phyloP scores from a whole-genome alignment of 2,329 filamentous ascomycete genomes.

The Fusarium cicatricum region DNA sequence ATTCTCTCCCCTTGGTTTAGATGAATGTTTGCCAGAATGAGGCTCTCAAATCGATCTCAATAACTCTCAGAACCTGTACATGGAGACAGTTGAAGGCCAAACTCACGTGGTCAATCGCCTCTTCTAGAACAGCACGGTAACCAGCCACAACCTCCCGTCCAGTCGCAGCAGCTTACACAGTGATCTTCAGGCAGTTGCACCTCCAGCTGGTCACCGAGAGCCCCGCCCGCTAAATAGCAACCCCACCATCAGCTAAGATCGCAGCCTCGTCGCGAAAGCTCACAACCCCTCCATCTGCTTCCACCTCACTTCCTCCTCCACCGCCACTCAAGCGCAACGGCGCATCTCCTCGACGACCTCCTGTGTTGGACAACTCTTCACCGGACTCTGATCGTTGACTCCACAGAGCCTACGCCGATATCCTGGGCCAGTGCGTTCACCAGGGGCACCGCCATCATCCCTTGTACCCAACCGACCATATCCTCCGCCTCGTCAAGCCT shows the following conservation, averaged over 20 bases:
- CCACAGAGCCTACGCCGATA: neutral
- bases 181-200: slow-evolving; percentile 16
- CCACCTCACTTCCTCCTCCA: slow-evolving; percentile 11
- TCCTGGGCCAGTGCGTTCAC: neutral
- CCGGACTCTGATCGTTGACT: neutral
- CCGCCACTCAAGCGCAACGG: slow-evolving; percentile 14
- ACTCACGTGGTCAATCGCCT: slow-evolving; percentile 15
- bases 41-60: too few relatives aligned
- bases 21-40: too few relatives aligned
- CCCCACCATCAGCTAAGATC: slow-evolving; percentile 40
- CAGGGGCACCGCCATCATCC: slow-evolving; percentile 1
- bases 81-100: too few relatives aligned
- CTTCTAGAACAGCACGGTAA: slow-evolving; percentile 5
- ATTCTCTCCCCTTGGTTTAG: too few relatives aligned
- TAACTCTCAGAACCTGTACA: too few relatives aligned
- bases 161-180: neutral
- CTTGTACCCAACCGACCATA: neutral
- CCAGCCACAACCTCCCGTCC: slow-evolving; percentile 3
- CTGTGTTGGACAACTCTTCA: neutral
- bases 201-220: slow-evolving; percentile 5
- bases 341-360: neutral
- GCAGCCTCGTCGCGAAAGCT: slow-evolving; percentile 41
- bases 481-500: slow-evolving; percentile 7
- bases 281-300: slow-evolving; percentile 40
- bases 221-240: slow-evolving; percentile 28